These are phyloP conservation scores for Microstegium vimineum DNA, from an alignment of 176 grass and related monocot genomes.

Conservation along the genomic window DNA sequence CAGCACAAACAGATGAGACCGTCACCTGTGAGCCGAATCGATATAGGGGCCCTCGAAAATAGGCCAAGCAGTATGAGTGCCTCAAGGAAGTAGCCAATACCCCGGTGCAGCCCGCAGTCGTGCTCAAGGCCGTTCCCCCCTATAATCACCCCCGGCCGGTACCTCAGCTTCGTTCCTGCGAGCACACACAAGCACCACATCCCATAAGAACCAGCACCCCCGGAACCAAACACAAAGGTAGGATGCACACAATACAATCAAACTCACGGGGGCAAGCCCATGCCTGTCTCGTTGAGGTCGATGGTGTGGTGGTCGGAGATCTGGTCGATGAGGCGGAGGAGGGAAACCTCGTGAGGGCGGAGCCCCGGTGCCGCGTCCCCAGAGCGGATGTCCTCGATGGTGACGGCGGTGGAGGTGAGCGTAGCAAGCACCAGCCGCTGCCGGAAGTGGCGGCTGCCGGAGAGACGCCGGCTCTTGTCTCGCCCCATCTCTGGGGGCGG, in stretches of 20 bases:
- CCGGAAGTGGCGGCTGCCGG: conserved; percentile 62
- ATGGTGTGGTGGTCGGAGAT: conserved; percentile 69
- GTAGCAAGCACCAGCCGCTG: conserved; percentile 81
- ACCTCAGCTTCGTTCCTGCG: conserved; percentile 73
- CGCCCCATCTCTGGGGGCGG: conserved; percentile 22
- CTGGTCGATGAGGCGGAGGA: conserved; percentile 78
- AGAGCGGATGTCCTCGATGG: conserved; percentile 71
- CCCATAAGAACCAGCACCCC: neutral
- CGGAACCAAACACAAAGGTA: neutral
- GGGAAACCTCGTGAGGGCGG: conserved; percentile 64
- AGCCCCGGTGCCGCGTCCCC: conserved; percentile 64
- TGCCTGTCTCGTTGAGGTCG: conserved; percentile 79
- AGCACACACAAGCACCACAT: neutral
- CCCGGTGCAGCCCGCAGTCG: conserved; percentile 68
- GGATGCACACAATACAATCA: no score
- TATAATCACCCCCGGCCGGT: conserved; percentile 58
- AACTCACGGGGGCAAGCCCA: neutral
- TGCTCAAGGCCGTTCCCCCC: conserved; percentile 67
- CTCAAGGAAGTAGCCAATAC: conserved; percentile 87
- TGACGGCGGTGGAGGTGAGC: conserved; percentile 54
- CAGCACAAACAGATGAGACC: neutral
- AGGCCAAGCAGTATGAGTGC: conserved; percentile 69
- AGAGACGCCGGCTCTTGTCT: conserved; percentile 36
- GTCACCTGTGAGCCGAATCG: conserved; percentile 67
- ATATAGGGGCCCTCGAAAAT: conserved; percentile 58